A percentile compares a stretch with the other conserved stretches of the same genome.
These are phyloP conservation scores for Trichoderma breve DNA, from an alignment of 2,329 filamentous ascomycete species.

Conservation along the genomic window DNA sequence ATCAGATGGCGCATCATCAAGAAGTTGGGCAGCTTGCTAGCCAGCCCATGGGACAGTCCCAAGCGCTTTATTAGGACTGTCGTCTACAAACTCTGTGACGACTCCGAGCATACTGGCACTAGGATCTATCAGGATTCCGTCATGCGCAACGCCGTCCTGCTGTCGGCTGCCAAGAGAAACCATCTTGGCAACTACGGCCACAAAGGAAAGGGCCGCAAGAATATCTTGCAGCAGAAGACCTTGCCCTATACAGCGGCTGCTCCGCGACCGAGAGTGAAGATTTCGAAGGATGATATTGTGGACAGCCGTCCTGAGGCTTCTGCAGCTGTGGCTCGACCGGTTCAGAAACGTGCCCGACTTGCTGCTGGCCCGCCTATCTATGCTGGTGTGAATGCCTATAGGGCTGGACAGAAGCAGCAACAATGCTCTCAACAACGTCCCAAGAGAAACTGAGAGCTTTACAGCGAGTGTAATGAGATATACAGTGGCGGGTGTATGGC, in stretches of 20 bases:
- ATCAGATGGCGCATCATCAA: slow-evolving; percentile 36
- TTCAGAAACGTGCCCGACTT: not conserved
- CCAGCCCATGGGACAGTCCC: slow-evolving; percentile 17
- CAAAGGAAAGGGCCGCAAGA: not conserved
- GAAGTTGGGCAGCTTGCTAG: slow-evolving; percentile 11
- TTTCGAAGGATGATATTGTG: not conserved
- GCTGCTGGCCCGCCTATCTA: slow-evolving; percentile 19
- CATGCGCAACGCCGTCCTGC: slow-evolving; percentile 31
- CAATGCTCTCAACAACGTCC: not conserved
- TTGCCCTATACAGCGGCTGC: not conserved
- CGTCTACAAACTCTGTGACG: slow-evolving; percentile 24
- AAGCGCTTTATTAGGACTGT: slow-evolving; percentile 20
- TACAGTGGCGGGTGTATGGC: not conserved
- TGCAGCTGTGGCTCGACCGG: not conserved
- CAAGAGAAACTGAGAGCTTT: not conserved
- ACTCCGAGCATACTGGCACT: not conserved
- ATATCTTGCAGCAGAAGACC: not conserved
- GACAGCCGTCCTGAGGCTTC: not conserved
- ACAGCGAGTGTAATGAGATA: not conserved
- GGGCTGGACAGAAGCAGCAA: slow-evolving; percentile 21
- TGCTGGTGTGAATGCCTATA: slow-evolving; percentile 30
- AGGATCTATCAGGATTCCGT: slow-evolving; percentile 28
- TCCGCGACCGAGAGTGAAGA: not conserved
- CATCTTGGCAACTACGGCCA: not conserved
- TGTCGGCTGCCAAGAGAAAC: slow-evolving; percentile 28